Percentiles rank a stretch among this genome's conserved stretches.
These are phyloP conservation scores for Pouteria glomerata DNA, from an alignment of 148 eudicot genomes.

Conservation along the genomic window DNA sequence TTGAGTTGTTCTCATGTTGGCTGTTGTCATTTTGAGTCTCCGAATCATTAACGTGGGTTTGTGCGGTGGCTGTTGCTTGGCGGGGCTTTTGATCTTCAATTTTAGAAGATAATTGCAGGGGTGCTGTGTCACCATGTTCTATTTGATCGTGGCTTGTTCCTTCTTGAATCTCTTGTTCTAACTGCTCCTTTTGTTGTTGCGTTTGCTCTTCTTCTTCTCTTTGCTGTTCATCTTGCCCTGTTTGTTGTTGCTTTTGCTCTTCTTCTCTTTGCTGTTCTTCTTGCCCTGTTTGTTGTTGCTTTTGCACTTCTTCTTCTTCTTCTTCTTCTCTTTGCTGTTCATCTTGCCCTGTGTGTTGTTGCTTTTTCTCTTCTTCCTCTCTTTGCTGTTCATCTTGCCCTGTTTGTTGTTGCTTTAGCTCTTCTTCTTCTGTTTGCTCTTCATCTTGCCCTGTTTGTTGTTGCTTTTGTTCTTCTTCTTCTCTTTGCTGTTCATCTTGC, in stretches of 20 bases:
- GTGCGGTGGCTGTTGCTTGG: neutral
- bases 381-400: slow-evolving; percentile 13
- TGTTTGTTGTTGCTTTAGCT: neutral
- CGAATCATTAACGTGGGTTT: slow-evolving; percentile 7
- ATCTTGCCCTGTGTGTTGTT: too few relatives aligned
- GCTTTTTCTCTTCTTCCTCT: slow-evolving; percentile 10
- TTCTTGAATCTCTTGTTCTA: too few relatives aligned
- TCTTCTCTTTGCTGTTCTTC: slow-evolving; percentile 18
- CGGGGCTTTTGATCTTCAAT: neutral
- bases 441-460: slow-evolving; percentile 8
- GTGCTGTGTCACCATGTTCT: slow-evolving; percentile 24
- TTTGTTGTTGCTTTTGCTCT: neutral
- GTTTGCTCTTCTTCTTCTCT: slow-evolving; percentile 11
- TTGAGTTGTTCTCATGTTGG: neutral
- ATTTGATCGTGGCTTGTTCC: slow-evolving; percentile 27
- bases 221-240: too few relatives aligned
- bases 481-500: slow-evolving; percentile 14
- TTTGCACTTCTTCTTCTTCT: neutral
- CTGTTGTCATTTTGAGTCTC: neutral
- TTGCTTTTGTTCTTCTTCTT: neutral
- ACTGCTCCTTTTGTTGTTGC: slow-evolving; percentile 18
- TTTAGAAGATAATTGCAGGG: neutral
- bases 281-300: slow-evolving; percentile 2
- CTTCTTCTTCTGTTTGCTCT: neutral
- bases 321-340: too few relatives aligned